Evolutionary conservation across 768 basidiomycete species (phyloP).

Genomic region (Phallus indusiatus): DNA sequence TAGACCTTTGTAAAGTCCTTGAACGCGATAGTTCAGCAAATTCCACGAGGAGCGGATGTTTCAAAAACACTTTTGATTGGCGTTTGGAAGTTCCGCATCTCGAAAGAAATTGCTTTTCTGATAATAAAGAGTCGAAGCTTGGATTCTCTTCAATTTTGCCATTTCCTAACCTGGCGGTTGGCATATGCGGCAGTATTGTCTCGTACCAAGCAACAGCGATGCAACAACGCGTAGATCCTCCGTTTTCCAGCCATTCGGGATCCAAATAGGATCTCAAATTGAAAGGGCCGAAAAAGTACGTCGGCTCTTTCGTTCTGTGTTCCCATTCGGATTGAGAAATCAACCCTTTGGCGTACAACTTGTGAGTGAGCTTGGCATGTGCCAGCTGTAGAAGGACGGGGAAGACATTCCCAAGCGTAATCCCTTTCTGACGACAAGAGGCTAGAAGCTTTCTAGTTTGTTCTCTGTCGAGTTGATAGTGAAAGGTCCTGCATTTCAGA

Average conservation of each 20-base stretch:
- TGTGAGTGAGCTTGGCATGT: constrained; percentile 39
- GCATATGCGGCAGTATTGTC: constrained; percentile 39
- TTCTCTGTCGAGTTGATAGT: constrained; percentile 19
- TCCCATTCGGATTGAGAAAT: constrained; percentile 45
- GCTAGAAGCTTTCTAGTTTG: constrained; percentile 24
- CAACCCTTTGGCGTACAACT: constrained; percentile 34
- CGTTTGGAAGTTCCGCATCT: constrained; percentile 30
- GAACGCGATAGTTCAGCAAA: constrained; percentile 20
- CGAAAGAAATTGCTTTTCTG: constrained; percentile 36
- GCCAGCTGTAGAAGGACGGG: constrained; percentile 44
- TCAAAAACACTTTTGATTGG: constrained; percentile 25
- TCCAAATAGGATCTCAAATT: constrained; percentile 45
- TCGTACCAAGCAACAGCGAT: constrained; percentile 34
- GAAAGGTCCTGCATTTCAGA: constrained; percentile 24
- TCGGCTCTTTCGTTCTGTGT: constrained; percentile 37
- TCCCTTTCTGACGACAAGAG: constrained; percentile 30
- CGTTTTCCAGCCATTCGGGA: constrained; percentile 33
- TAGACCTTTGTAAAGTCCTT: constrained; percentile 13
- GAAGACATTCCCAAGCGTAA: constrained; percentile 45
- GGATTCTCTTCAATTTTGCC: constrained; percentile 28
- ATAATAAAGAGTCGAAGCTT: constrained; percentile 31
- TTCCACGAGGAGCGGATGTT: constrained; percentile 40
- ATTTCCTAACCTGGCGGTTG: constrained; percentile 24
- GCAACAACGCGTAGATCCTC: constrained; percentile 36
- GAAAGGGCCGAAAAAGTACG: constrained; percentile 38